A percentile compares a stretch with the other conserved stretches of the same genome.
Evolutionary conservation across 306 rosid genomes (phyloP).

Genomic region (Ormosia semicastrata): DNA sequence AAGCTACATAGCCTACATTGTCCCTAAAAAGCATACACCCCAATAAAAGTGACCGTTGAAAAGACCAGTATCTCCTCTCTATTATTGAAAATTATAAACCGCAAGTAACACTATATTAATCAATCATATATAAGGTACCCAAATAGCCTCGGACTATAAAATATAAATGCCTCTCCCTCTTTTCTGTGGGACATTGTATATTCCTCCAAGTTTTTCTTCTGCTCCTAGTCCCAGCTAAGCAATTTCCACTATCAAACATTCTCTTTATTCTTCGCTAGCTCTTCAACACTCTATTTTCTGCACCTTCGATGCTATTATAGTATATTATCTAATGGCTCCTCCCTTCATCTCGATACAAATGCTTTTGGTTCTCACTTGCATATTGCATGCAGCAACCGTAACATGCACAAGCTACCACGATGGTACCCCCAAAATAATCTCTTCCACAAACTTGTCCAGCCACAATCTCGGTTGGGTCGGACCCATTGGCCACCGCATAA

Average conservation of each 20-base stretch:
- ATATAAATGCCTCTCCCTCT: background rate
- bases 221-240: background rate
- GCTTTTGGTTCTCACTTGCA: background rate
- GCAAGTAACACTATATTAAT: background rate
- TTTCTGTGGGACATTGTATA: background rate
- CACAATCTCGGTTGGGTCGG: constrained; percentile 47
- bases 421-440: background rate
- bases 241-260: background rate
- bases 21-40: background rate
- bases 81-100: background rate
- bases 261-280: background rate
- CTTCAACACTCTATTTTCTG: background rate
- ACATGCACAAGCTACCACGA: background rate
- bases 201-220: background rate
- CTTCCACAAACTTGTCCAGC: background rate
- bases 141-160: background rate
- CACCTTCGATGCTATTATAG: background rate
- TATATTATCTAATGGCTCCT: constrained; percentile 35
- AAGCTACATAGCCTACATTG: background rate
- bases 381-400: constrained; percentile 26
- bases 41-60: constrained; percentile 55
- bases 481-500: constrained; percentile 46
- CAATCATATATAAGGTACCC: background rate
- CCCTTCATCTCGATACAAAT: background rate
- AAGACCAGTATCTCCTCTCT: background rate